A percentile compares a stretch with the other conserved stretches of the same genome.
Conservation (phyloP, 2,329 filamentous ascomycete species). For the Bertia moriformis region DNA sequence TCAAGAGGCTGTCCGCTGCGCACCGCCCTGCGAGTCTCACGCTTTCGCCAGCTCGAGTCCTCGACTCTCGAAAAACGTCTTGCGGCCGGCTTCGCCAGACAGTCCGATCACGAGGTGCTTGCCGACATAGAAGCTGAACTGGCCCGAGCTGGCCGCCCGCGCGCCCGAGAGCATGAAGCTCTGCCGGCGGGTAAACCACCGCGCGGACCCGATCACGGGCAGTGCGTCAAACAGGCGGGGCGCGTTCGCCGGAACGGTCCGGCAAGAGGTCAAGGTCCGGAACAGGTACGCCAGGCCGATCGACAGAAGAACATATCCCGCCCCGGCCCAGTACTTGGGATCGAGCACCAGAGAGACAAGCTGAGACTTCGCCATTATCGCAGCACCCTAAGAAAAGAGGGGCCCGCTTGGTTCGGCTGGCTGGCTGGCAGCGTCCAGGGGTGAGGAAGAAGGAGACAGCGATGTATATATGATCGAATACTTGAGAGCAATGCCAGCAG, state of each 20-base stretch:
- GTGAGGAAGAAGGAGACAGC: too few relatives aligned
- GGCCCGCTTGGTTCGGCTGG: too few relatives aligned
- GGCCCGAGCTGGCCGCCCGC: constrained; percentile 17
- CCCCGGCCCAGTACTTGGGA: too few relatives aligned
- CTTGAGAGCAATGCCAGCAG: too few relatives aligned
- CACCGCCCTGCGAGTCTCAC: constrained; percentile 10
- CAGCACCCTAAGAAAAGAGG: too few relatives aligned
- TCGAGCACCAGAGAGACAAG: too few relatives aligned
- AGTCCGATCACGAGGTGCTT: constrained; percentile 26
- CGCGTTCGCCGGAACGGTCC: constrained; percentile 10
- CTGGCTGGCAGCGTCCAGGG: too few relatives aligned
- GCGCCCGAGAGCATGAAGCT: constrained; percentile 23
- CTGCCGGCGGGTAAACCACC: constrained; percentile 29
- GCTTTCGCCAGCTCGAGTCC: constrained; percentile 26
- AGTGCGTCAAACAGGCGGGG: constrained; percentile 11
- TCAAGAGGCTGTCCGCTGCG: not conserved
- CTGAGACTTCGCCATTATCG: too few relatives aligned
- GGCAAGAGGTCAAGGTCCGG: too few relatives aligned
- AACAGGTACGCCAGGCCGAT: too few relatives aligned
- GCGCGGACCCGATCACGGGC: constrained; percentile 26
- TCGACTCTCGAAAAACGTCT: constrained; percentile 27
- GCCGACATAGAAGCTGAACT: constrained; percentile 33
- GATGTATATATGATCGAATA: too few relatives aligned
- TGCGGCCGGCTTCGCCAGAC: constrained; percentile 23
- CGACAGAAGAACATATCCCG: too few relatives aligned